These are phyloP conservation scores for Chrysanthemum lavandulifolium DNA, from an alignment of 129 eudicot genomes.

Conservation along the genomic window DNA sequence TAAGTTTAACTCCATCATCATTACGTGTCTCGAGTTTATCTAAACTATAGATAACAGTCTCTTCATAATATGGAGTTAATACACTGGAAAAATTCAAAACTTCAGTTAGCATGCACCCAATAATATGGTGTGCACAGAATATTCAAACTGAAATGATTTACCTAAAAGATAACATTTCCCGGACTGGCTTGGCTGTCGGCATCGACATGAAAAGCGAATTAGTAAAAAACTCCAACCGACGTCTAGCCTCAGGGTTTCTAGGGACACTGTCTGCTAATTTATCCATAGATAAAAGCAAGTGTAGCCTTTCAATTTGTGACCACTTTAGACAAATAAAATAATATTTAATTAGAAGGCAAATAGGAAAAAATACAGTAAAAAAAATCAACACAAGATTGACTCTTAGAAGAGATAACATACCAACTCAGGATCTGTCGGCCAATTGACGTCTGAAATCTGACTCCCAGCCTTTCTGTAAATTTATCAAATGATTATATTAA, in stretches of 20 bases:
- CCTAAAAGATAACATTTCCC: constrained; percentile 93
- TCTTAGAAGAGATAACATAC: constrained; percentile 35
- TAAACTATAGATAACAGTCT: constrained; percentile 85
- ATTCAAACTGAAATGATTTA: constrained; percentile 7
- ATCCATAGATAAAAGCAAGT: constrained; percentile 77
- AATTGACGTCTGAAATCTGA: too few species aligned
- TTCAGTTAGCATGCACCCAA: constrained; percentile 14
- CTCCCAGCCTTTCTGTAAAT: too few species aligned
- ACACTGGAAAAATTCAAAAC: constrained; percentile 60
- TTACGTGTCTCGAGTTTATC: constrained; percentile 71
- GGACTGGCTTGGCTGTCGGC: constrained; percentile 72
- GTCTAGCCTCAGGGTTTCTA: constrained; percentile 78
- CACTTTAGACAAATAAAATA: constrained; percentile 38
- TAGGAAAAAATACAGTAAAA: neutral
- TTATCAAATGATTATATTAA: too few species aligned
- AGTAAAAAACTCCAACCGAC: constrained; percentile 84
- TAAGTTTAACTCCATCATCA: constrained; percentile 92
- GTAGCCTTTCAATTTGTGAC: constrained; percentile 74
- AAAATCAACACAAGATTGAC: neutral
- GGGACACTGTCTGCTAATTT: constrained; percentile 89
- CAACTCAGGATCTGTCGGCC: constrained; percentile 74
- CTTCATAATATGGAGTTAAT: constrained; percentile 96
- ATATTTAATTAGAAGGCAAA: neutral
- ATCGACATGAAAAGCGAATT: constrained; percentile 93
- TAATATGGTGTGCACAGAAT: neutral